phyloP scores from a whole-genome alignment of 208 protist genomes.

The Leptomonas seymouri region DNA sequence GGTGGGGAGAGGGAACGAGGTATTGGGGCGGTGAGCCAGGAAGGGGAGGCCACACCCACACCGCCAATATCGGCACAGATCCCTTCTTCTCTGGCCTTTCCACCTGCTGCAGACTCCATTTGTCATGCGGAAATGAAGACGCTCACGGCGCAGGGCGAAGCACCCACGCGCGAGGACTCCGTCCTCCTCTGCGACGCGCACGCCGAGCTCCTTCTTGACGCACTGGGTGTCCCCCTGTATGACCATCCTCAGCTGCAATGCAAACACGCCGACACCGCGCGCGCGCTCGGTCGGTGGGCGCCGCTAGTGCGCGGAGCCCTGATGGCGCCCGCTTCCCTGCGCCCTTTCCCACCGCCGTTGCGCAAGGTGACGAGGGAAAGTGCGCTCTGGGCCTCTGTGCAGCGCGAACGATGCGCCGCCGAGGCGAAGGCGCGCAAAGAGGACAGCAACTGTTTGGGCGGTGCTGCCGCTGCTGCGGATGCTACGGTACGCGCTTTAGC shows the following conservation, averaged over 20 bases:
- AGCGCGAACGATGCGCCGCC: not conserved
- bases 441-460: not conserved
- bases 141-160: conserved; percentile 74
- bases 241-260: conserved; percentile 71
- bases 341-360: conserved; percentile 70
- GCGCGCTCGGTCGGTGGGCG: conserved; percentile 75
- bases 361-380: conserved; percentile 62
- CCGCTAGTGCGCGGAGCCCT: conserved; percentile 29
- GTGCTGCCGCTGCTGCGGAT: not conserved
- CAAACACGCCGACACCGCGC: conserved; percentile 75
- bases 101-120: not conserved
- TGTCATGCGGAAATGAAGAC: not conserved
- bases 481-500: not conserved
- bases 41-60: not conserved
- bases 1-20: not conserved
- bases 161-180: conserved; percentile 61
- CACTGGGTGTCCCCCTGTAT: conserved; percentile 72
- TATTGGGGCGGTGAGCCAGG: not conserved
- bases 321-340: conserved; percentile 22
- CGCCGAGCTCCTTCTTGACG: conserved; percentile 82
- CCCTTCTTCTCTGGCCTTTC: not conserved
- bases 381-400: conserved; percentile 55
- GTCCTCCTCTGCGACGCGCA: conserved; percentile 80
- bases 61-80: not conserved
- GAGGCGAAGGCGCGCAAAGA: not conserved